Evolutionary conservation across 225 moss, liverwort and hornwort genomes (phyloP), one percentile per base, ranked within the genome.

Genomic region (Pseudoscleropodium purum): DNA sequence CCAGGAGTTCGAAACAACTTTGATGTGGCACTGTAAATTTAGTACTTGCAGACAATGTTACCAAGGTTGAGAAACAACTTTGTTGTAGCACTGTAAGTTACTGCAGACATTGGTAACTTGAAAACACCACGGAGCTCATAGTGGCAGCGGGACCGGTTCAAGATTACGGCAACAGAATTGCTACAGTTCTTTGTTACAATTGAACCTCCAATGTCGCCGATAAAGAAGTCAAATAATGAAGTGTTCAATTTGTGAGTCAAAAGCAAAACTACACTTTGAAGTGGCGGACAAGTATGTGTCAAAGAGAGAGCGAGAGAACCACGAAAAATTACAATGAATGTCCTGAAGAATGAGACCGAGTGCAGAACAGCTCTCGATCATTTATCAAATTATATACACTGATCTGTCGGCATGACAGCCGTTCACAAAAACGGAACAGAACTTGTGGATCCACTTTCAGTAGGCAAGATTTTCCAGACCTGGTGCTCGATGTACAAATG

Each of bases 311-410:
- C n/a, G n/a, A 56, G 57, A 43, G 37, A 34, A 69, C 8, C 49
- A 49, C 15, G 47, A 47, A 68, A 66, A 84, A 4, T 5, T 15
- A 20, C 14, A 87, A 37, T 34, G 61, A 43, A 59, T 74, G 33
- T 63, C 31, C 8, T 15, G 62, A 85, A 79, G 79, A 86, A 90
- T 86, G 84, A 80, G 90, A 87, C 30, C 79, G 60, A 90, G 86
- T 4, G 52, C 82, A 90, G 36, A 25, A 47, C 2, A 82, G 49
- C 92, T 83, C 86, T 89, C 61, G 83, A 73, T 79, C 84, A 45
- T 81, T 87, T 87, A 69, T 68, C 87, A 64, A 87, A 87, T 87
- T 89, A 84, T 91, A 30, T 91, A 89, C 89, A 92, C 52, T 68
- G 84, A 80, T 56, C 73, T 68, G 83, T 66, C 72, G 49, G 18